phyloP scores from a whole-genome alignment of 2,329 filamentous ascomycete species.

The Phyllosticta citribraziliensis region DNA sequence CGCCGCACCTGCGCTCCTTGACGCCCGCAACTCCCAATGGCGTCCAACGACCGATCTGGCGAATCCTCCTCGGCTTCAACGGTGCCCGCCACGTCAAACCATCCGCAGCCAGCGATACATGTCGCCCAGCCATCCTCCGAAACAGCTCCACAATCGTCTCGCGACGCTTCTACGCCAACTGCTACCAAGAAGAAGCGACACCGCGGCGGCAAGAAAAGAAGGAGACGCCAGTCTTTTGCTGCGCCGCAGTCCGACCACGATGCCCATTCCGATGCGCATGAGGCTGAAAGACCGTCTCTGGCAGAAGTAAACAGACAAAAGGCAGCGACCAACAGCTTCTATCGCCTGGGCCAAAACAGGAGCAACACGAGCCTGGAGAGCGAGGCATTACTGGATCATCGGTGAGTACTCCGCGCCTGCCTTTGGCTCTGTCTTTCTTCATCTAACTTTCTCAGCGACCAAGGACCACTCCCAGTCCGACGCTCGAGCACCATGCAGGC shows the following conservation, averaged over 20 bases:
- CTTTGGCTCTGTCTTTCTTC: not conserved
- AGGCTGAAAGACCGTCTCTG: constrained; percentile 28
- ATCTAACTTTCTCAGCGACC: constrained; percentile 20
- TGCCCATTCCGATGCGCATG: constrained; percentile 42
- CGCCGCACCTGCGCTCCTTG: not conserved
- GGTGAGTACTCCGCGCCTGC: constrained; percentile 37
- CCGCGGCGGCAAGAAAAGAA: constrained; percentile 69
- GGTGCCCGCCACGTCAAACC: not conserved
- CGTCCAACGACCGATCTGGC: constrained; percentile 4
- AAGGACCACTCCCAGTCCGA: constrained; percentile 30
- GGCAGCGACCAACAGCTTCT: constrained; percentile 40
- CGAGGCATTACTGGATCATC: constrained; percentile 77
- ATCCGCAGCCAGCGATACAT: not conserved
- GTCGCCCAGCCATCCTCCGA: constrained; percentile 1
- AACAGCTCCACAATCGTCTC: constrained; percentile 1
- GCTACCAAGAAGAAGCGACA: constrained; percentile 57
- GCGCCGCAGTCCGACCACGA: constrained; percentile 46
- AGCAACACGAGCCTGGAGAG: constrained; percentile 87
- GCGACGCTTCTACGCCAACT: not conserved
- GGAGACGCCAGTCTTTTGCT: constrained; percentile 73
- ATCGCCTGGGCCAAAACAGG: constrained; percentile 47
- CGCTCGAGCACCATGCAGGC: constrained; percentile 34
- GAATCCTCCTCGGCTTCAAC: constrained; percentile 8
- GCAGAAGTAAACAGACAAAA: constrained; percentile 26
- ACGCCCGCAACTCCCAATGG: not conserved